Conservation (phyloP, 139 green algal genomes). For the Volvox africanus region DNA sequence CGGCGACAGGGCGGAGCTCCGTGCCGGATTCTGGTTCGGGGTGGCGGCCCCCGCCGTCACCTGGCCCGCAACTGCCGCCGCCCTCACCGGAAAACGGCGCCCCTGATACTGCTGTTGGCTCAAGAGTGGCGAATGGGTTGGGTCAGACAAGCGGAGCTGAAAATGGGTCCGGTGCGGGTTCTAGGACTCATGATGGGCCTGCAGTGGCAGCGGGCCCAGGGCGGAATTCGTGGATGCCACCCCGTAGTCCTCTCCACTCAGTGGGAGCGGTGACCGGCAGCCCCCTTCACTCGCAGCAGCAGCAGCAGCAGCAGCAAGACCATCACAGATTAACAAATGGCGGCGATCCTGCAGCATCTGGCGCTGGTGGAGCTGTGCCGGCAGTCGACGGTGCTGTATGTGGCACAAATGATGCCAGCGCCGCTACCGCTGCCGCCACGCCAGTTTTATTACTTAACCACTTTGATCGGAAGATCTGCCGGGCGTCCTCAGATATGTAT, state of each 20-base stretch:
- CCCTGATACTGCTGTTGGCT: neutral
- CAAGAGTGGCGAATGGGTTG: neutral
- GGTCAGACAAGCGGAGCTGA: neutral
- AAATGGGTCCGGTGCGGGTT: neutral
- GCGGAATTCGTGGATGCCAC: neutral
- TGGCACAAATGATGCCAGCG: neutral
- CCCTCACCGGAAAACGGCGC: neutral
- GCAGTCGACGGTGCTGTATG: neutral
- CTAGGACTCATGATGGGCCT: neutral
- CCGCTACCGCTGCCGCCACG: neutral
- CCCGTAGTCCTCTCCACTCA: neutral
- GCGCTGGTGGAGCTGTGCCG: neutral
- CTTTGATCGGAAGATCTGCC: conserved; percentile 85
- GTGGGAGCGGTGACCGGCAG: neutral
- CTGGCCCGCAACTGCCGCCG: neutral
- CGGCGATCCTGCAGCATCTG: neutral
- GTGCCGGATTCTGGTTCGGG: neutral
- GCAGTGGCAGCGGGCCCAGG: neutral
- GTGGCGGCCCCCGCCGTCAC: neutral
- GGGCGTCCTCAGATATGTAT: conserved; percentile 82
- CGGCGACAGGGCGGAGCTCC: too few species aligned
- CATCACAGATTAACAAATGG: neutral
- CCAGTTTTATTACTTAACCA: conserved; percentile 8
- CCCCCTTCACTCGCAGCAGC: neutral
- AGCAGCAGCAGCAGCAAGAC: neutral